phyloP scores from a whole-genome alignment of 192 early-diverging fungal genomes.

The Backusella luteola region DNA sequence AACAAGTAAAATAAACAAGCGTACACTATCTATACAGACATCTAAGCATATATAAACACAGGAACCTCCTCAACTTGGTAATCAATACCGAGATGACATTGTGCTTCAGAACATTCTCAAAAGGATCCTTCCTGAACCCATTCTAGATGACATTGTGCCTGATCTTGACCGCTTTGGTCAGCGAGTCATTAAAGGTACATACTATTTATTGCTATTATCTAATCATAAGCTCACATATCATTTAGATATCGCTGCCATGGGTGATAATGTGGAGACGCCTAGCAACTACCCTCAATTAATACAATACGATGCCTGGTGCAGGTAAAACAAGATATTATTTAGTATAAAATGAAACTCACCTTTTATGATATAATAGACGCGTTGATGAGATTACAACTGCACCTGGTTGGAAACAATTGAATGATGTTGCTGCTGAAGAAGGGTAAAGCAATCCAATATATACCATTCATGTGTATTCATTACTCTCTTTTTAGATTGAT shows the following conservation, averaged over 20 bases:
- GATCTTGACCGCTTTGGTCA: conserved; percentile 41
- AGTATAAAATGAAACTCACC: too few species aligned
- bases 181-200: conserved; percentile 25
- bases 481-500: conserved; percentile 32
- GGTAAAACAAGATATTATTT: conserved; percentile 13
- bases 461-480: not conserved
- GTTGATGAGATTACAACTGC: conserved; percentile 60
- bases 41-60: not conserved
- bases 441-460: conserved; percentile 16
- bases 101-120: conserved; percentile 47
- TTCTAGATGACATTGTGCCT: conserved; percentile 44
- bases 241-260: conserved; percentile 41
- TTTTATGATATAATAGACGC: conserved; percentile 24
- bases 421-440: conserved; percentile 55
- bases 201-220: not conserved
- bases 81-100: conserved; percentile 42
- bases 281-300: conserved; percentile 55
- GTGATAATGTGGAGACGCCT: conserved; percentile 53
- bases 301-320: conserved; percentile 68
- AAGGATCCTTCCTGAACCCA: conserved; percentile 41
- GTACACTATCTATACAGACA: not conserved
- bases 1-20: conserved; percentile 13
- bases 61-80: conserved; percentile 24
- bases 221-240: too few species aligned
- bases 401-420: conserved; percentile 60